Conservation (phyloP, 1,139 yeast genomes). For the Sugiyamaella xylanicola region DNA sequence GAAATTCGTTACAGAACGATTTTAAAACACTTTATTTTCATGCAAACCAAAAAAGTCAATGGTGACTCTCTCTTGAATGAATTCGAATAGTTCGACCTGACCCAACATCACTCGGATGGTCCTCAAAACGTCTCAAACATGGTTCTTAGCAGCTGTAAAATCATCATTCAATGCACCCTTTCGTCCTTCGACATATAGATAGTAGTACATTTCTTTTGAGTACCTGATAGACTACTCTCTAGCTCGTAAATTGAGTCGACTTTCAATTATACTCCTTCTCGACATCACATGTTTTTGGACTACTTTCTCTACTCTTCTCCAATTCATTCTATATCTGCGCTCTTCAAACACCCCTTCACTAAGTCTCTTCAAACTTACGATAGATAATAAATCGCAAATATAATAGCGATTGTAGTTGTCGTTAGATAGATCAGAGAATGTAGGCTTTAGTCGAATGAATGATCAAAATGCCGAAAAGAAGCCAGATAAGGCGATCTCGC, state of each 20-base stretch:
- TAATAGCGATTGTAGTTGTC: neutral
- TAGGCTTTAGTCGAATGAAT: neutral
- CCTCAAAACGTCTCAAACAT: too few relatives aligned
- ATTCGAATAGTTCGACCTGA: too few relatives aligned
- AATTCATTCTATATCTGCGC: neutral
- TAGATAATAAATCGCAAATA: neutral
- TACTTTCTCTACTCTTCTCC: neutral
- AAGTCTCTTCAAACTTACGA: neutral
- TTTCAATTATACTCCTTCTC: neutral
- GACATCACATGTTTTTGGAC: conserved; percentile 8
- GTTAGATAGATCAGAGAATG: conserved; percentile 2
- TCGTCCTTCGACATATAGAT: too few relatives aligned
- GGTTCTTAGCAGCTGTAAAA: too few relatives aligned
- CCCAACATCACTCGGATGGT: too few relatives aligned
- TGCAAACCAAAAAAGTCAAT: too few relatives aligned
- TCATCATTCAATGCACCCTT: too few relatives aligned
- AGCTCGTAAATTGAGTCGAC: neutral
- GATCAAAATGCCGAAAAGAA: conserved; percentile 11
- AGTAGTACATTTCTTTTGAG: too few relatives aligned
- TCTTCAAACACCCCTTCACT: neutral
- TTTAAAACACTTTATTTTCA: too few relatives aligned
- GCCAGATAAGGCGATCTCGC: conserved; percentile 18
- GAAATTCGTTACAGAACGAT: too few relatives aligned
- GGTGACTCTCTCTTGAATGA: too few relatives aligned
- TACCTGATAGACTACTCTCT: too few relatives aligned